Base-by-base conservation (phyloP, 352 stramenopile species). In the Globisporangium mamillatum region DNA sequence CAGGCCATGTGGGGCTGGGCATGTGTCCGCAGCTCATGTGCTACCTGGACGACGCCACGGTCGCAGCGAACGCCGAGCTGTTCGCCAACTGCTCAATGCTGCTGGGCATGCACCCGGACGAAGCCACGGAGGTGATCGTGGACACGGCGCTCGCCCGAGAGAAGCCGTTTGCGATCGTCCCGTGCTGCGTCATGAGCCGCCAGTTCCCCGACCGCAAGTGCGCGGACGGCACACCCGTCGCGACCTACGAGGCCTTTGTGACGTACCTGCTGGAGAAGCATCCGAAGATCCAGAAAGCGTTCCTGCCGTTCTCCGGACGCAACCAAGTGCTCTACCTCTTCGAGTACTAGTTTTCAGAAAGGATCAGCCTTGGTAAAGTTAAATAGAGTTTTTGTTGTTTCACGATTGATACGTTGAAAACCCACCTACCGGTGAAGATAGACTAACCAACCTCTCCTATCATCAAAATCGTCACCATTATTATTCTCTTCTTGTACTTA, bases 161-260 rank as follows among this genome's bases (percentile, higher is more conserved):
- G 10, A 98, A 98, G 63, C 91, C 95, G 0, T 99, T 99, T 78
- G 94, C 97, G 5, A 88, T 99, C 57, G 95, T 99, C 41, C 97
- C 97, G 22, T 99, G 97, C 64, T 99, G 96, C 68, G 95, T 99
- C 34, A 98, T 98, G 84, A 97, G 91, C 53, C 90, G 85, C 1
- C 74, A 97, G 59, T 99, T 99, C 77, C 92, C 91, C 0, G 64
- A 88, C 57, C 89, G 85, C 9, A 68, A 68, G 38, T 87, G 78
- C 54, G 74, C 63, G 29, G 80, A 92, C 67, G 84, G 82, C 22
- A 89, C 73, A 24, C 68, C 71, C 16, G 89, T 97, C 7, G 82
- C 85, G 27, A 94, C 78, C 8, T 95, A 97, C 72, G 82, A 93
- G 16, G 74, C 87, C 24, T 90, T 97, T 48, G 79, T 97, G 29